Base-by-base conservation (phyloP, 129 eudicot genomes). In the Arctium lappa region DNA sequence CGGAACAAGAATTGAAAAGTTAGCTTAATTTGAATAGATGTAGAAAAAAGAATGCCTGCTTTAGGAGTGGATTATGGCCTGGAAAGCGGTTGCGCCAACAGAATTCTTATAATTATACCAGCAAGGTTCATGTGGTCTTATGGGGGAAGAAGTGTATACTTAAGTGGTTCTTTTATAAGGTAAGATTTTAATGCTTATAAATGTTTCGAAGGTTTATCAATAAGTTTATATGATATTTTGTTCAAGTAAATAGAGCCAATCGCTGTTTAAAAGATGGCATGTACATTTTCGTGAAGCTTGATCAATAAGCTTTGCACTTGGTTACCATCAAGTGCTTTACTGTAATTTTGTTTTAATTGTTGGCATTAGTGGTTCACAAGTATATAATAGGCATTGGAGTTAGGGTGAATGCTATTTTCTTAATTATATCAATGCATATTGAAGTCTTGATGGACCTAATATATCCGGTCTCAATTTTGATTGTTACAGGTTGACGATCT, bases 81-180 rank as follows among this genome's bases (percentile, higher is more conserved):
- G 73, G 94, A 88, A 63, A 50, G 84, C 79, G 90, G 91, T 73
- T 87, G 73, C 6, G 83, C 73, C 2, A 87, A 90, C 13, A 73
- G 86, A 80, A 81, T 81, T 81, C 77, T n/a, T n/a, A n/a, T n/a
- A n/a, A n/a, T 93, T 34, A 85, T 89, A 33, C 94, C 97, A 0
- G 86, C 90, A 0, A 88, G 97, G 74, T 94, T 94, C n/a, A 97
- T 94, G 81, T 94, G 98, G 98, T 94, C 92, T 63, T 86, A 94
- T 86, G 97, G 98, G 66, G 98, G 98, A 27, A 87, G 93, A 79
- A 87, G 86, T 86, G 98, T 94, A 44, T 90, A 78, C 86, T 83
- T 94, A 77, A 82, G 88, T 80, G 97, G 97, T 75, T 91, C 98
- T 5, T 94, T 93, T 82, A 93, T 97, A 1, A 94, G 97, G 97